Percentiles rank a stretch among this genome's conserved stretches.
phyloP scores from a whole-genome alignment of 2,329 filamentous ascomycete genomes.

The Drechslerella dactyloides region DNA sequence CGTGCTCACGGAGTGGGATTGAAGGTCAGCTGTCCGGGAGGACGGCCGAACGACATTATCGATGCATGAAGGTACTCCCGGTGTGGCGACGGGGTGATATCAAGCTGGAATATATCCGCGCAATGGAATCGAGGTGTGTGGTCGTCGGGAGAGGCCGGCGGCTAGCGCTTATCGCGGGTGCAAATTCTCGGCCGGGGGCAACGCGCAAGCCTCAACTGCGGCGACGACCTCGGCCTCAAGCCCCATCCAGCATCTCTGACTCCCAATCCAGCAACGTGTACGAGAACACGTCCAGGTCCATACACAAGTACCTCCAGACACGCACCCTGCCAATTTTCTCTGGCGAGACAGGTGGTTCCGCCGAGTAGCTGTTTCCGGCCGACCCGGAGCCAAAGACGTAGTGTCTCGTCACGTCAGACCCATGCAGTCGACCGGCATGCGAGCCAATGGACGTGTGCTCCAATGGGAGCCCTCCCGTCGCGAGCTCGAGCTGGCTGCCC shows the following conservation, averaged over 20 bases:
- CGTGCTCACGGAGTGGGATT: constrained; percentile 55
- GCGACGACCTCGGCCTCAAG: too few relatives aligned
- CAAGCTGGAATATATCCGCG: not conserved
- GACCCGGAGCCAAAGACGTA: constrained; percentile 7
- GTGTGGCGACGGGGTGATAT: not conserved
- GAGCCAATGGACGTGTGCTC: constrained; percentile 6
- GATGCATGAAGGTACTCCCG: constrained; percentile 22
- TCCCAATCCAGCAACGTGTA: too few relatives aligned
- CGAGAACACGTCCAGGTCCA: not conserved
- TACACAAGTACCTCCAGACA: not conserved
- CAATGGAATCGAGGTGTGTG: not conserved
- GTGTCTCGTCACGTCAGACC: not conserved
- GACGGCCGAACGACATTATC: constrained; percentile 53
- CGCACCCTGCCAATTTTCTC: constrained; percentile 4
- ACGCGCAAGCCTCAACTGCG: not conserved
- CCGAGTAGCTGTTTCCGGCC: not conserved
- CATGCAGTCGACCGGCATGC: not conserved
- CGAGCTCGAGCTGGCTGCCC: constrained; percentile 45
- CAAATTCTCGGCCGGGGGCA: constrained; percentile 8
- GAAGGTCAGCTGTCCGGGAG: constrained; percentile 53
- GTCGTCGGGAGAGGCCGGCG: constrained; percentile 1
- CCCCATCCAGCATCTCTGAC: not conserved
- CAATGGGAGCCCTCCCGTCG: constrained; percentile 39
- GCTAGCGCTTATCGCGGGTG: constrained; percentile 46
- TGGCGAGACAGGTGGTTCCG: not conserved